Base-by-base conservation (phyloP, 2,329 filamentous ascomycete genomes). In the Aspergillus candidus region DNA sequence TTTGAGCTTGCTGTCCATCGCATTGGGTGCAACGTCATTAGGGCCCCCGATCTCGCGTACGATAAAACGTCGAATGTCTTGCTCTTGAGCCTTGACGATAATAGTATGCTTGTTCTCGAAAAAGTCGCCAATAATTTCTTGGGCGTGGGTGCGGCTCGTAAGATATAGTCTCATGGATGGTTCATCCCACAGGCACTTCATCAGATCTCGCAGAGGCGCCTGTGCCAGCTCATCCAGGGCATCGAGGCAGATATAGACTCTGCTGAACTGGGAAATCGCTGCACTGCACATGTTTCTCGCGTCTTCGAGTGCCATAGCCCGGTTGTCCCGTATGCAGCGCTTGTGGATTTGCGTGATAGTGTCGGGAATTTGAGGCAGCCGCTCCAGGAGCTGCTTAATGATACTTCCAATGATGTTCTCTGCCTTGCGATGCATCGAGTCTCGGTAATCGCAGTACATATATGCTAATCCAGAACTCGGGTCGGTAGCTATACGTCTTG, bases 381-480 rank as follows among this genome's bases (percentile, higher is more conserved):
- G 13, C 27, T 8, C 6, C 33, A 43, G 33, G n/a, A 43, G 11
- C 35, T 43, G 41, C 30, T 38, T 38, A 7, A 43, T 15, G 2
- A 43, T 38, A 2, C 15, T n/a, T 11, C 41, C 41, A 18, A 43
- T 7, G 4, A 43, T 14, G 33, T 43, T 37, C 12, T 43, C 41
- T 1, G 14, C 33, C 1, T 27, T 43, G 8, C 38, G 41, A 2
- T 12, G 11, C 17, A 27, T 35, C 4, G 37, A 34, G 14, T 43
- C 41, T 13, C 41, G 34, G 15, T 43, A 43, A 32, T 43, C 41
- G 6, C 41, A 35, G 17, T 43, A 43, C 7, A 43, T 2, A n/a
- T 38, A 43, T 17, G 22, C 34, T 10, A 43, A 4, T 14, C 41
- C 41, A 36, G 17, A 15, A 31, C 6, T 12, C 15, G 12, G n/a